Conservation (phyloP, 352 stramenopile genomes). For the Globisporangium canariense region DNA sequence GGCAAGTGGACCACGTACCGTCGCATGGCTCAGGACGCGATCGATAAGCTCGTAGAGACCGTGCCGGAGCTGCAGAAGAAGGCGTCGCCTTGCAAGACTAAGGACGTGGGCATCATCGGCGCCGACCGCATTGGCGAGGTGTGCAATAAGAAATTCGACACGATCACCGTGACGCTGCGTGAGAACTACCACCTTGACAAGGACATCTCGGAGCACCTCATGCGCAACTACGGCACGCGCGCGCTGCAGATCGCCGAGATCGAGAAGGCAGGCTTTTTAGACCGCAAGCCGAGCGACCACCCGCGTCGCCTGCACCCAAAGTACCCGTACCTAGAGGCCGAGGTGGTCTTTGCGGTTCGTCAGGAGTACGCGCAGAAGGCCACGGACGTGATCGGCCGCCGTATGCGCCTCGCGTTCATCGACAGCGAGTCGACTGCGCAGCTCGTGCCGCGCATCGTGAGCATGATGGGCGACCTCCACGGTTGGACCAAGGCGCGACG, state of each 20-base stretch:
- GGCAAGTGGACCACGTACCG: slow-evolving; percentile 98
- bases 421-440: slow-evolving; percentile 80
- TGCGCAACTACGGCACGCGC: slow-evolving; percentile 95
- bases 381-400: slow-evolving; percentile 90
- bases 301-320: slow-evolving; percentile 89
- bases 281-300: slow-evolving; percentile 82
- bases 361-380: slow-evolving; percentile 94
- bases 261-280: slow-evolving; percentile 75
- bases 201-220: slow-evolving; percentile 94
- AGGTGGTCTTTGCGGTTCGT: slow-evolving; percentile 91
- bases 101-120: slow-evolving; percentile 81
- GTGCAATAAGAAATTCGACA: slow-evolving; percentile 96
- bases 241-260: slow-evolving; percentile 95
- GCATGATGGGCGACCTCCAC: slow-evolving; percentile 92
- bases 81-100: slow-evolving; percentile 71
- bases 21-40: slow-evolving; percentile 94
- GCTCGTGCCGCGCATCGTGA: slow-evolving; percentile 83
- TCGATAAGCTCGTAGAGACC: slow-evolving; percentile 87
- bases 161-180: slow-evolving; percentile 90
- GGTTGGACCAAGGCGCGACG: slow-evolving; percentile 78
- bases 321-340: slow-evolving; percentile 94
- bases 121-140: slow-evolving; percentile 91
- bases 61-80: slow-evolving; percentile 77
- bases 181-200: slow-evolving; percentile 93
- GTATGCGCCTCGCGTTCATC: slow-evolving; percentile 92